These are phyloP conservation scores for Aureobasidium sp. DNA, from an alignment of 2,329 filamentous ascomycete genomes.

Conservation along the genomic window DNA sequence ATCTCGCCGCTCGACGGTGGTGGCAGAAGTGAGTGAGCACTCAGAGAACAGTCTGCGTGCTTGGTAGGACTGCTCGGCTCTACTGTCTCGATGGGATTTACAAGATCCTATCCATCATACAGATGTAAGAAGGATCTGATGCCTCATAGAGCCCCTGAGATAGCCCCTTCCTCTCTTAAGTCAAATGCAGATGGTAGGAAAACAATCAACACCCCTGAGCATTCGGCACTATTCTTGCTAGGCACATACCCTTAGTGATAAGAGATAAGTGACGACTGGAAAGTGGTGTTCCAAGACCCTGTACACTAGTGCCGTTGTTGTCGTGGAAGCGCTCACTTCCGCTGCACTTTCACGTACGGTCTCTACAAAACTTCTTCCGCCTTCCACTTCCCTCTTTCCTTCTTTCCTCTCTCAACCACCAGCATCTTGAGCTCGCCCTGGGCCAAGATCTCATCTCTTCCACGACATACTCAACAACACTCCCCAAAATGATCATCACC, in stretches of 20 bases:
- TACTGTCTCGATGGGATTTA: not conserved
- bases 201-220: not conserved
- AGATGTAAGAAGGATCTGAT: not conserved
- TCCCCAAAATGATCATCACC: not conserved
- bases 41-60: not conserved
- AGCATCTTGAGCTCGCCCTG: not conserved
- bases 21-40: not conserved
- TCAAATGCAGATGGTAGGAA: not conserved
- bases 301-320: not conserved
- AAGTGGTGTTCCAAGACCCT: not conserved
- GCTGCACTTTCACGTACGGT: not conserved
- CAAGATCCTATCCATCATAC: not conserved
- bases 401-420: not conserved
- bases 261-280: not conserved
- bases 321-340: not conserved
- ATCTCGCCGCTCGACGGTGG: not conserved
- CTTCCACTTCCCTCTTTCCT: not conserved
- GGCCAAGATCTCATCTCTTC: too few species aligned
- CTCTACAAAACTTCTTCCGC: not conserved
- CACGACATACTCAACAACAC: too few species aligned
- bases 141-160: not conserved
- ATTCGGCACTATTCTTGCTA: not conserved
- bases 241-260: not conserved
- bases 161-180: not conserved
- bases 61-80: not conserved